phyloP scores from a whole-genome alignment of 1,284 basidiomycete genomes.

The Ustilago vetiveriae region DNA sequence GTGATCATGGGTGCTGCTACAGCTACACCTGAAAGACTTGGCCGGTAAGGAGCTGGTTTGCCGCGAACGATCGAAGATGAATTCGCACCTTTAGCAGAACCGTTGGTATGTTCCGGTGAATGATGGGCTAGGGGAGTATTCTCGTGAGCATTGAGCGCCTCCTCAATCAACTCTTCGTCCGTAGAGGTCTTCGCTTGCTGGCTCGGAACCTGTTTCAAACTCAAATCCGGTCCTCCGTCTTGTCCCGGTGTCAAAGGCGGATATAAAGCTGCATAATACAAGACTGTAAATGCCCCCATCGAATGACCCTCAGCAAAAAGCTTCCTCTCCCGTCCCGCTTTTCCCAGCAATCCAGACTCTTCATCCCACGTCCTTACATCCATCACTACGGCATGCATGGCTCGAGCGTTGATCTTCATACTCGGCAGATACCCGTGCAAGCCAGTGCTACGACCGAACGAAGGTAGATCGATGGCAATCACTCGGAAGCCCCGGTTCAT shows the following conservation, averaged over 20 bases:
- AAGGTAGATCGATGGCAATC: conserved; percentile 70
- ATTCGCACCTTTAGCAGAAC: too few relatives aligned
- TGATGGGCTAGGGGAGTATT: conserved; percentile 22
- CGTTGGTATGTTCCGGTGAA: conserved; percentile 8
- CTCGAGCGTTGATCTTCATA: conserved; percentile 68
- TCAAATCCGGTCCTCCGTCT: conserved; percentile 39
- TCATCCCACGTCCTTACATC: conserved; percentile 66
- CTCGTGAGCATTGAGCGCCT: conserved; percentile 32
- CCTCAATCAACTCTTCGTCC: conserved; percentile 26
- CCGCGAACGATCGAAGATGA: conserved; percentile 13
- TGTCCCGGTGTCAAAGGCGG: conserved; percentile 45
- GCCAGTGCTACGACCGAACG: conserved; percentile 68
- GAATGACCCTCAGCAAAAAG: conserved; percentile 68
- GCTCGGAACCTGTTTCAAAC: conserved; percentile 32
- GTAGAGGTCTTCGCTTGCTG: conserved; percentile 28
- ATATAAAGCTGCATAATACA: conserved; percentile 64
- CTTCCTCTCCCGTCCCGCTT: conserved; percentile 51
- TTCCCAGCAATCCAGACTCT: conserved; percentile 20
- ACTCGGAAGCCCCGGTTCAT: conserved; percentile 70
- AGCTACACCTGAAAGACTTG: conserved; percentile 66
- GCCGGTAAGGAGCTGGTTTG: conserved; percentile 35
- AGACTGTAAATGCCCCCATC: conserved; percentile 69
- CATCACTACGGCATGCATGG: conserved; percentile 69
- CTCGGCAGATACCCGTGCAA: conserved; percentile 70
- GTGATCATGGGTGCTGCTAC: conserved; percentile 69